phyloP scores from a whole-genome alignment of 2,329 filamentous ascomycete genomes.

The Meredithiella fracta region DNA sequence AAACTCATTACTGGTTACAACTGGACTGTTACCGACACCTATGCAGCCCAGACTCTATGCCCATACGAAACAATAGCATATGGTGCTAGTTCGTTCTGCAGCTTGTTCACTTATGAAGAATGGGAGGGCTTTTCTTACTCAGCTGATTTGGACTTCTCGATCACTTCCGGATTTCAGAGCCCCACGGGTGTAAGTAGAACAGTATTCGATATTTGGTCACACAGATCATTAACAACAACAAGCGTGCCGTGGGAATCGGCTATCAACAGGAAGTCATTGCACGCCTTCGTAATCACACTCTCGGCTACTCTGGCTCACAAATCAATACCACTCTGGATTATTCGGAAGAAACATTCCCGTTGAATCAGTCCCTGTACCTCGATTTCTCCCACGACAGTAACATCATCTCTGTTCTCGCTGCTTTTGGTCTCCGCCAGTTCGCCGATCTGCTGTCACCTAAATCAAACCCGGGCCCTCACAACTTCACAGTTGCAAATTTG shows the following conservation, averaged over 20 bases:
- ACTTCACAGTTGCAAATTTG: conserved; percentile 49
- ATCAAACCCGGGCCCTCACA: conserved; percentile 38
- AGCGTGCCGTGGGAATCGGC: conserved; percentile 55
- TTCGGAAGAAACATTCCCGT: conserved; percentile 51
- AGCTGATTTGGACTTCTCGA: conserved; percentile 49
- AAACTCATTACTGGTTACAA: conserved; percentile 38
- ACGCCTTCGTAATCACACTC: conserved; percentile 49
- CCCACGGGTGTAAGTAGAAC: conserved; percentile 37
- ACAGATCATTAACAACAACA: background rate
- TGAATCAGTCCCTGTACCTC: conserved; percentile 57
- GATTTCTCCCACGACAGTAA: conserved; percentile 69
- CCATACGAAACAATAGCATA: conserved; percentile 65
- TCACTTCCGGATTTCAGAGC: conserved; percentile 44
- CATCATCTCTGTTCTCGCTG: conserved; percentile 51
- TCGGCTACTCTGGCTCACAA: conserved; percentile 40
- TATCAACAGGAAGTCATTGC: conserved; percentile 59
- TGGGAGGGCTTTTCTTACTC: conserved; percentile 59
- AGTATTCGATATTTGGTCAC: background rate
- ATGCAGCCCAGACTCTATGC: conserved; percentile 55
- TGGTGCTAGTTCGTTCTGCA: conserved; percentile 58
- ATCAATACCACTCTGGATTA: conserved; percentile 56
- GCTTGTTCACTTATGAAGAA: conserved; percentile 58
- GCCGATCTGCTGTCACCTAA: conserved; percentile 38
- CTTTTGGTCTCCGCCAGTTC: conserved; percentile 59
- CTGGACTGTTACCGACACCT: conserved; percentile 48